These are phyloP conservation scores for Calonectria naviculata DNA, from an alignment of 2,329 filamentous ascomycete species.

Conservation along the genomic window DNA sequence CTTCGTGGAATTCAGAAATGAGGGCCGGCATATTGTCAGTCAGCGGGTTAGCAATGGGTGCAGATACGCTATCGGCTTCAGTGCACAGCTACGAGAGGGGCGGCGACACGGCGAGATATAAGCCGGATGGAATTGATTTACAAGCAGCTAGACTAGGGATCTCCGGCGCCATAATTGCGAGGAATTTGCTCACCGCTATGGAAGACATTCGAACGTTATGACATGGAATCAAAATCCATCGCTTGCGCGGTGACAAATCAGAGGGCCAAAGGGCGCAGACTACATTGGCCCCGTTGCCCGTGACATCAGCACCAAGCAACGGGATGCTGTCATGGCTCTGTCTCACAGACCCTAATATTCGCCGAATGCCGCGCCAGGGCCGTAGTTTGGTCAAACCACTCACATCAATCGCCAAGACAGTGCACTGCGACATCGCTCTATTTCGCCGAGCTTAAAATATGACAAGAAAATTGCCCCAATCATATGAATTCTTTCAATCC, in stretches of 20 bases:
- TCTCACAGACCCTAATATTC: neutral
- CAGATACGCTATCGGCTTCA: neutral
- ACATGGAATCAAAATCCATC: neutral
- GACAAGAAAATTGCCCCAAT: conserved; percentile 14
- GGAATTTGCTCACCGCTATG: neutral
- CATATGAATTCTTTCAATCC: conserved; percentile 19
- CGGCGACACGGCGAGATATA: neutral
- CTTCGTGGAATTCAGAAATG: conserved; percentile 66
- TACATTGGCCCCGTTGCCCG: conserved; percentile 5
- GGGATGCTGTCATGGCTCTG: neutral
- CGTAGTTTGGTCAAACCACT: neutral
- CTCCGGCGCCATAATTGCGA: neutral
- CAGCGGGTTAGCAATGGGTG: neutral
- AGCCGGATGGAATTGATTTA: neutral
- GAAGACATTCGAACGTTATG: neutral
- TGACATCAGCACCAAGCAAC: conserved; percentile 17
- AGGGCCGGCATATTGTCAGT: conserved; percentile 45
- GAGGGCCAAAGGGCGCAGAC: conserved; percentile 14
- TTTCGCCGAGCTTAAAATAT: conserved; percentile 5
- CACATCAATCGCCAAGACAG: neutral
- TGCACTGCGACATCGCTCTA: conserved; percentile 9
- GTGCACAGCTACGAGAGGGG: neutral
- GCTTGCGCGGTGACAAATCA: conserved; percentile 26
- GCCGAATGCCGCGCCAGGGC: neutral
- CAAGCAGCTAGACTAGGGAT: neutral